Evolutionary conservation across 139 green algal species (phyloP), one percentile per base, ranked within the genome.

Genomic region (Picochlorum sp.): DNA sequence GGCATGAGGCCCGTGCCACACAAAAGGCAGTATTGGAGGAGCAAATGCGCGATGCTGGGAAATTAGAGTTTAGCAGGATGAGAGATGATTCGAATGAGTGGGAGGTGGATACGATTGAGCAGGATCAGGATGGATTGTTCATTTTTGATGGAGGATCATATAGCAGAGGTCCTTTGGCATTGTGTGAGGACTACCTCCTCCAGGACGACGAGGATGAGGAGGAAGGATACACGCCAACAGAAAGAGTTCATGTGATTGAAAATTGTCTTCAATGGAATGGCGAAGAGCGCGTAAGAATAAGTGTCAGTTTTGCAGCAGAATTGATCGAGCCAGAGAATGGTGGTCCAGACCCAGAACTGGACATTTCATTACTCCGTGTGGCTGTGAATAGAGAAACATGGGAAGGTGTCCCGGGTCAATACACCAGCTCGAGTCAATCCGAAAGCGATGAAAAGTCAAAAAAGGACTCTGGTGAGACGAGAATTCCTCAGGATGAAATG

Each of bases 141-240:
- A 56, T 82, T 16, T 82, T 82, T 61, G 75, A 82, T 21, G 75
- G 75, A 4, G 75, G 75, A 44, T 61, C 61, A 20, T 82, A 78
- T 54, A 78, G 62, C 23, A 44, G 54, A 18, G 75, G 75, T 2
- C 72, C 72, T 10, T 37, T 38, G 6, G 26, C 49, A 45, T 52
- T 68, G 37, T 67, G 2, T 38, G 26, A 64, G 59, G 7, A 38
- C 3, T 2, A 37, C 3, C 2, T 10, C 58, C 24, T 20, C 4
- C 23, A 38, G 6, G 32, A n/a, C 24, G 10, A 54, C 2, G 44
- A 68, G 3, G 68, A 77, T 20, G 58, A 62, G 13, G 59, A 34
- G 21, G 60, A 28, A 4, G 46, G 56, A 2, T 34, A 65, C 4
- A 41, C 18, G 14, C 15, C 23, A 0, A 58, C 4, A 21, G 28